Evolutionary conservation across 2,329 filamentous ascomycete species (phyloP).

Genomic region (Fusarium sp.): DNA sequence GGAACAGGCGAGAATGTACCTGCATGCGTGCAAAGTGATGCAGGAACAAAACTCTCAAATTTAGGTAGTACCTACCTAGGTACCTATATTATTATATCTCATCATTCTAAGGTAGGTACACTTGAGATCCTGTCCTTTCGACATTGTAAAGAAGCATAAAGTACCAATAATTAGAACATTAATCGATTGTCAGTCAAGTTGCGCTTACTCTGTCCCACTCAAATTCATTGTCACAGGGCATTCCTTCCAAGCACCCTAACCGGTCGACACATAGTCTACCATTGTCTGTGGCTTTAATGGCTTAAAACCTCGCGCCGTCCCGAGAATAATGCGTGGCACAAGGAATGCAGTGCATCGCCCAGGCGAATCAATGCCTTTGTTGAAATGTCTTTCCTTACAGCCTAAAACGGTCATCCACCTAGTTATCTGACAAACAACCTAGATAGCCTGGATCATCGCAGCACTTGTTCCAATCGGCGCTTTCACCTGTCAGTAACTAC

Average conservation of each 20-base stretch:
- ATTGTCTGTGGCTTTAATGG: constrained; percentile 17
- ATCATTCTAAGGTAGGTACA: not conserved
- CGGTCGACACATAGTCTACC: constrained; percentile 1
- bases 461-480: not conserved
- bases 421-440: not conserved
- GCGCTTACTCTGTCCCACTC: not conserved
- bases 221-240: constrained; percentile 15
- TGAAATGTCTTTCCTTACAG: not conserved
- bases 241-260: constrained; percentile 24
- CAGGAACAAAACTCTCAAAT: constrained; percentile 1
- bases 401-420: not conserved
- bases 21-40: not conserved
- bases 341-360: not conserved
- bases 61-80: not conserved
- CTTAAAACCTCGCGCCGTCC: constrained; percentile 26
- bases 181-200: not conserved
- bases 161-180: not conserved
- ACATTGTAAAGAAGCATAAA: not conserved
- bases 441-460: not conserved
- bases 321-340: not conserved
- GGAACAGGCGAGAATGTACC: constrained; percentile 14
- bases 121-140: not conserved
- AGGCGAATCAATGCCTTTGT: not conserved
- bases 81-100: not conserved
- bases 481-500: not conserved